Evolutionary conservation across 2,329 filamentous ascomycete genomes (phyloP), one percentile per base, ranked within the genome.

Genomic region (Cladosporium colombiae): DNA sequence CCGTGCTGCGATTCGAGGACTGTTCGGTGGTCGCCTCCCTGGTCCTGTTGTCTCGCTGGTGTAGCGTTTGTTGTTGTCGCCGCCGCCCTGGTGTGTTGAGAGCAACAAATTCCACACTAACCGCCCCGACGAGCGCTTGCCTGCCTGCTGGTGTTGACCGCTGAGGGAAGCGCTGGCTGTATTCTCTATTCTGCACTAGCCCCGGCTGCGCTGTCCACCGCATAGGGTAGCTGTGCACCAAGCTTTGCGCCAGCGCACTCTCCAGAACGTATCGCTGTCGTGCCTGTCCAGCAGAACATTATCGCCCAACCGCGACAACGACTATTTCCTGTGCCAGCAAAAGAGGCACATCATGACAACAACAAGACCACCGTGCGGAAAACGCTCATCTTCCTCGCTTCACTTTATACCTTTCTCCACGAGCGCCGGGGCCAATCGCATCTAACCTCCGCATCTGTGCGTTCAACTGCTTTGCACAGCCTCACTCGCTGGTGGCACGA

Each of bases 381-480:
- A 27, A 23, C 16, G n/a, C 21, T 40, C 56, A 58, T 58, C 56
- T 58, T 21, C 35, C 21, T 25, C 56, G 13, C 56, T 58, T 58
- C 33, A 46, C 56, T 29, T 11, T 31, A 44, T 40, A 58, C 53
- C n/a, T 57, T 57, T 57, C 56, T 44, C 33, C 27, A 35, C 8
- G 23, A 58, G 56, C 56, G 56, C 56, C 29, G 14, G 44, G 56
- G 35, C 56, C 56, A 58, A 27, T 35, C 23, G 35, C 37, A 44
- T 44, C 37, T 44, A n/a, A 44, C 37, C 37, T 35, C 56, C 56
- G 56, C 35, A 40, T 29, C 21, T 44, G 56, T 58, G 56, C 56
- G 27, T 29, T 58, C 56, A 58, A 58, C 56, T 58, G 35, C 55
- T 58, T 57, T 58, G 56, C 56, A 58, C 56, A 58, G 56, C 56